Evolutionary conservation across 129 eudicot species (phyloP).

Genomic region (Chrysanthemum seticuspe): DNA sequence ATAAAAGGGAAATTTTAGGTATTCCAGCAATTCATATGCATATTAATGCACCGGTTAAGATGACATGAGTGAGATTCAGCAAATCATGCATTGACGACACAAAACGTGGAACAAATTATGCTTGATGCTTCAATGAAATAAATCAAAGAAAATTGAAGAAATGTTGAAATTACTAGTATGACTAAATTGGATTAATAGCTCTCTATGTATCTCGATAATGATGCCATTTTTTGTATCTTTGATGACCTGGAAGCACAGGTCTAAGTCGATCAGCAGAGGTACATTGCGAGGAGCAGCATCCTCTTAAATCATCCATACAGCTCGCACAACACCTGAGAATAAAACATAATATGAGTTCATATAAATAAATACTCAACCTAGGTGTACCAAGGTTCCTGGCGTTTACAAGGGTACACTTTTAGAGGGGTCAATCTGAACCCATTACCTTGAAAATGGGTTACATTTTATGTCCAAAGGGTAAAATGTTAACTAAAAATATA

Average conservation of each 20-base stretch:
- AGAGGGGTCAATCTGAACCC: too few species aligned
- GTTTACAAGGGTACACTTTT: too few species aligned
- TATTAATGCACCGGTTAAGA: background rate
- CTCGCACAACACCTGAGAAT: slow-evolving; percentile 68
- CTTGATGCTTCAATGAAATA: slow-evolving; percentile 17
- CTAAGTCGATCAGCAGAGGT: slow-evolving; percentile 76
- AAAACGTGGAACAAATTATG: slow-evolving; percentile 4
- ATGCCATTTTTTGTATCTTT: slow-evolving; percentile 94
- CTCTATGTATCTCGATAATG: slow-evolving; percentile 56
- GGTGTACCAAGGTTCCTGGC: too few species aligned
- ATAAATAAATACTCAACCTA: background rate
- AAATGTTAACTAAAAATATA: too few species aligned
- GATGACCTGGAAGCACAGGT: slow-evolving; percentile 65
- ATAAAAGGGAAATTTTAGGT: too few species aligned
- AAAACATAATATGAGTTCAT: slow-evolving; percentile 2
- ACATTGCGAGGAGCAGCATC: slow-evolving; percentile 77
- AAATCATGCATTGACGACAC: slow-evolving; percentile 11
- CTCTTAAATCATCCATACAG: slow-evolving; percentile 65
- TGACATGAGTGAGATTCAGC: background rate
- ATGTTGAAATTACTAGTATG: background rate
- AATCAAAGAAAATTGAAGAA: slow-evolving; percentile 9
- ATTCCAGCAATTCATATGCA: too few species aligned
- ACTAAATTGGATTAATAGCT: background rate
- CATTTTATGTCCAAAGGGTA: too few species aligned
- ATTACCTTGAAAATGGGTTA: too few species aligned